phyloP scores from a whole-genome alignment of 108 stramenopile species.

The Nannochloropsis salina region DNA sequence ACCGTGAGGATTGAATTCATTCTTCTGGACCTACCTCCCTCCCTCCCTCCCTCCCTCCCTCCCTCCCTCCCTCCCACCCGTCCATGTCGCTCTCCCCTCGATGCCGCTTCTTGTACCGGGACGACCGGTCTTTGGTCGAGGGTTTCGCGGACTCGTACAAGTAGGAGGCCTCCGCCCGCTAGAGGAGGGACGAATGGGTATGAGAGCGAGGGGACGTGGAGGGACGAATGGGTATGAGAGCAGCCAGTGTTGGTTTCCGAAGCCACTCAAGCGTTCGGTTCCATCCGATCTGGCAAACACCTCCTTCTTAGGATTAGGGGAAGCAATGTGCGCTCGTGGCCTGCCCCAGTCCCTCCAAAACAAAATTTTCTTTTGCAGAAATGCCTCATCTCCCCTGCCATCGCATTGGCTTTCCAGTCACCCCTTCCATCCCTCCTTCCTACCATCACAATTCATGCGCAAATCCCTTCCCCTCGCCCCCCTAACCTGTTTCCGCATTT shows the following conservation, averaged over 20 bases:
- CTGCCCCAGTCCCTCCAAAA: no score
- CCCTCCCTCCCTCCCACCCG: no score
- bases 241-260: no score
- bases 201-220: no score
- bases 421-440: not conserved
- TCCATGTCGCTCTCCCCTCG: constrained; percentile 7
- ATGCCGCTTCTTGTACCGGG: not conserved
- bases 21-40: not conserved
- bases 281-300: no score
- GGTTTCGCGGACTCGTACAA: not conserved
- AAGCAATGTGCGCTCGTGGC: no score
- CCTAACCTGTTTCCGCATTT: not conserved
- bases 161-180: not conserved
- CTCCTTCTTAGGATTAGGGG: no score
- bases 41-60: constrained; percentile 18
- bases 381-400: no score
- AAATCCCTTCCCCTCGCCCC: not conserved
- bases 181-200: not conserved
- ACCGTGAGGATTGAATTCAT: not conserved
- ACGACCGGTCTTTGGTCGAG: not conserved
- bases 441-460: not conserved
- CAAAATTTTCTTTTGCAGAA: no score
- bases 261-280: no score
- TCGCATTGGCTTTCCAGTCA: not conserved
- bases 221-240: no score